phyloP scores from a whole-genome alignment of 768 basidiomycete genomes.

The Naganishia friedmannii region DNA sequence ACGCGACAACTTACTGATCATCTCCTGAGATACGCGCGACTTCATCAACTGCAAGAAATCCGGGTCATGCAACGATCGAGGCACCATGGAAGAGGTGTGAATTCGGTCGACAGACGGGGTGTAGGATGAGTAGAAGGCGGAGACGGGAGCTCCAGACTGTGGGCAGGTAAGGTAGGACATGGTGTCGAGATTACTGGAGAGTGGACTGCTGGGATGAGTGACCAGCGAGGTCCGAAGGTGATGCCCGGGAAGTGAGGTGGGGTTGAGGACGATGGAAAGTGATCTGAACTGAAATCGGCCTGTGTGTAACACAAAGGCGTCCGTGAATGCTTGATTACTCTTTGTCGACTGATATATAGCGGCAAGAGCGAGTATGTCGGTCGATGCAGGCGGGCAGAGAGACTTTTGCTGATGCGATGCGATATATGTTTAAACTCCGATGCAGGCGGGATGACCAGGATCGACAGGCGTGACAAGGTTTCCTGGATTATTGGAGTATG shows the following conservation, averaged over 20 bases:
- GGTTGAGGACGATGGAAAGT: not conserved
- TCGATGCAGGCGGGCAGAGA: not conserved
- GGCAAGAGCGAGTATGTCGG: not conserved
- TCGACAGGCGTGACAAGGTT: slow-evolving; percentile 4
- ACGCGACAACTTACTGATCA: slow-evolving; percentile 30
- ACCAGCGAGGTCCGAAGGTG: slow-evolving; percentile 8
- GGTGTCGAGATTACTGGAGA: slow-evolving; percentile 19
- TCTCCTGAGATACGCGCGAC: slow-evolving; percentile 25
- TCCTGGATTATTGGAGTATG: slow-evolving; percentile 7
- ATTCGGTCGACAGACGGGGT: slow-evolving; percentile 27
- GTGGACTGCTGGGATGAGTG: slow-evolving; percentile 20
- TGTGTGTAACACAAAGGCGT: not conserved
- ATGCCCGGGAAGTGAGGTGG: slow-evolving; percentile 6
- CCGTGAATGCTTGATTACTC: not conserved
- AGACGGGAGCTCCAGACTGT: slow-evolving; percentile 15
- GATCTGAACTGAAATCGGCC: not conserved
- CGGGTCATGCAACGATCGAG: slow-evolving; percentile 30
- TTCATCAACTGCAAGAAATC: slow-evolving; percentile 31
- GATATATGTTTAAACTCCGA: not conserved
- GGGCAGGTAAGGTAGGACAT: slow-evolving; percentile 23
- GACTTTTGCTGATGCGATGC: not conserved
- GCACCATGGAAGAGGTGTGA: slow-evolving; percentile 31
- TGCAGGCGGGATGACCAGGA: not conserved
- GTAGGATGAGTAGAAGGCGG: slow-evolving; percentile 19
- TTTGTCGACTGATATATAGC: not conserved